Base-by-base conservation (phyloP, 2,329 filamentous ascomycete genomes). In the Colletotrichum sp. region DNA sequence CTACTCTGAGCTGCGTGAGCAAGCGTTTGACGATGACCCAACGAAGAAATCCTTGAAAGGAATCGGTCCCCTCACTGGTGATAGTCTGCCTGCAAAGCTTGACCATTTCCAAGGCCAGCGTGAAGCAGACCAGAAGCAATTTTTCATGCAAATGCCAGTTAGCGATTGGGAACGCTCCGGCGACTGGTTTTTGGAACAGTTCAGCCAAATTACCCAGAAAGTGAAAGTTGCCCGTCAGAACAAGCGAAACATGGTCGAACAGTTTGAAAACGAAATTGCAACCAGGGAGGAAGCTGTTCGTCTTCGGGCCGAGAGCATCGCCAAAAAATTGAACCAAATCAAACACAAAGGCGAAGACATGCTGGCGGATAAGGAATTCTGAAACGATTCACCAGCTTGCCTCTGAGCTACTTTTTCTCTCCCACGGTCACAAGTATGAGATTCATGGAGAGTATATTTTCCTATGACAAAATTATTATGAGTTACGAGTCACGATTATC, bases 1-100 rank as follows among this genome's bases (percentile, higher is more conserved):
- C 59, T 92, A 88, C 80, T 78, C 85, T 4, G 86, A 89, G 34
- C 84, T 92, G 15, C 86, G 84, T 68, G 82, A 84, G 4, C 89
- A 92, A 78, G 85, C 87, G 1, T 92, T 92, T 77, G 91, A 92
- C 80, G 88, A 88, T 75, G 90, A 92, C 77, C 90, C 90, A 85
- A 89, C 63, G 86, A 87, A 69, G 85, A 85, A n/a, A 83, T 86
- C 70, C 81, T 79, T 64, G 84, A 82, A 81, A 81, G 83, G 76
- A 78, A 83, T 80, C 71, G 84, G 79, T 77, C 84, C 80, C 77
- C 82, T 79, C 76, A 80, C 83, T 73, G 85, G 85, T 21, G 85
- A 85, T 44, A 86, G 87, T 32, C 81, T 92, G 7, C 83, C 86
- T 9, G 85, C 88, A 12, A 89, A 88, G 76, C 84, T 92, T 15